A percentile compares a stretch with the other conserved stretches of the same genome.
Evolutionary conservation across 495 filamentous ascomycete species (phyloP).

Genomic region (Podospora anserina): DNA sequence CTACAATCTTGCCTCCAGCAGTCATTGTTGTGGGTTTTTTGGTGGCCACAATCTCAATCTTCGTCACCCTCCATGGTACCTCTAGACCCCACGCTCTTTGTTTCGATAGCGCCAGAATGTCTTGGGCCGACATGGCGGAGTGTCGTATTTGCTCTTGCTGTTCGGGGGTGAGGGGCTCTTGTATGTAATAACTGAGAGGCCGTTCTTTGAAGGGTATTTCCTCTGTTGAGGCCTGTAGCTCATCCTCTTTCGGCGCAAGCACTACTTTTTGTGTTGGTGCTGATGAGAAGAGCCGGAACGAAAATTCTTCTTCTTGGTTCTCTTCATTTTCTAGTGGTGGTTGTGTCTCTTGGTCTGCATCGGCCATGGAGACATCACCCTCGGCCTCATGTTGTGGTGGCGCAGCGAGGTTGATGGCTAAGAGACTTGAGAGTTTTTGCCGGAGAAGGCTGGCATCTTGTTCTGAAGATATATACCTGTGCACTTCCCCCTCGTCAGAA

Average conservation of each 20-base stretch:
- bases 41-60: conserved; percentile 25
- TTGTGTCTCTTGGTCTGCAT: conserved; percentile 15
- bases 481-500: background rate
- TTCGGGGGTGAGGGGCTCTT: conserved; percentile 32
- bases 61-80: conserved; percentile 55
- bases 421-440: conserved; percentile 40
- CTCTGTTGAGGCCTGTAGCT: conserved; percentile 35
- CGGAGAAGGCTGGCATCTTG: conserved; percentile 32
- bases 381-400: conserved; percentile 1
- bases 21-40: background rate
- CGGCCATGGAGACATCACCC: conserved; percentile 5
- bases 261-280: conserved; percentile 36
- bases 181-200: conserved; percentile 46
- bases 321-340: conserved; percentile 15
- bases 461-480: conserved; percentile 21
- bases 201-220: conserved; percentile 33
- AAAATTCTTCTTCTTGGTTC: conserved; percentile 41
- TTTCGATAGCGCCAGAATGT: conserved; percentile 39
- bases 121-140: conserved; percentile 45
- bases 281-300: conserved; percentile 53
- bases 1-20: background rate
- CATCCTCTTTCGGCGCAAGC: conserved; percentile 29
- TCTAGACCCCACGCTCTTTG: conserved; percentile 51
- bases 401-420: conserved; percentile 34
- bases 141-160: conserved; percentile 32